A percentile compares a stretch with the other conserved stretches of the same genome.
Evolutionary conservation across 805 yeast genomes (phyloP).

Genomic region (Starmerella apis): DNA sequence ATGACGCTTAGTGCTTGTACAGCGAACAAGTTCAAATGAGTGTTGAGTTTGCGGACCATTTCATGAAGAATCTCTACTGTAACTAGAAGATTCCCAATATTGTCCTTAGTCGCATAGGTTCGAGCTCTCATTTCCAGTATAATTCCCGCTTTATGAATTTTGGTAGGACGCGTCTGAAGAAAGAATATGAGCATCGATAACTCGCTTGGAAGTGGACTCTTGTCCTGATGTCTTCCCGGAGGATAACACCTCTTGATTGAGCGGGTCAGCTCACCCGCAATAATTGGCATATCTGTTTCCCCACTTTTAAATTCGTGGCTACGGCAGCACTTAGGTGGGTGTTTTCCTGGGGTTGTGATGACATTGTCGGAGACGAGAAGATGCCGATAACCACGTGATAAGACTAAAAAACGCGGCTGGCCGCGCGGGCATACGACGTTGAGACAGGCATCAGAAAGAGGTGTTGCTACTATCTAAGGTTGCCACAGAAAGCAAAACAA

Average conservation of each 20-base stretch:
- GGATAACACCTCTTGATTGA: slow-evolving; percentile 88
- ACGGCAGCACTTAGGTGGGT: neutral
- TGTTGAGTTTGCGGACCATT: slow-evolving; percentile 64
- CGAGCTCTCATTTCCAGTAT: slow-evolving; percentile 54
- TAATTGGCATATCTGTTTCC: neutral
- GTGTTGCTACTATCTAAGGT: no score
- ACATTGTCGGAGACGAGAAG: neutral
- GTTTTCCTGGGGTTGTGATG: neutral
- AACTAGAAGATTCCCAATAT: slow-evolving; percentile 74
- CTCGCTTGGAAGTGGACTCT: slow-evolving; percentile 87
- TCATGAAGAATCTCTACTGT: slow-evolving; percentile 61
- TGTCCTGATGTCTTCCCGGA: slow-evolving; percentile 73
- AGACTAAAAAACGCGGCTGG: no score
- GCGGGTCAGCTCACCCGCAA: slow-evolving; percentile 36
- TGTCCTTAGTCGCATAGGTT: slow-evolving; percentile 48
- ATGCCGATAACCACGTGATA: neutral
- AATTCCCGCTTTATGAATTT: slow-evolving; percentile 73
- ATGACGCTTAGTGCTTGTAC: slow-evolving; percentile 54
- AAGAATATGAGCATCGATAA: slow-evolving; percentile 78
- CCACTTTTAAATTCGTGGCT: neutral
- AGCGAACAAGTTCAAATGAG: slow-evolving; percentile 77
- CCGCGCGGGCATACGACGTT: neutral
- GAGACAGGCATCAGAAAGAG: neutral
- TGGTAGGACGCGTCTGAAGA: slow-evolving; percentile 80
- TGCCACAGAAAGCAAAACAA: no score